These are phyloP conservation scores for Trypanosoma platydactyli DNA, from an alignment of 208 protist species.

Conservation along the genomic window DNA sequence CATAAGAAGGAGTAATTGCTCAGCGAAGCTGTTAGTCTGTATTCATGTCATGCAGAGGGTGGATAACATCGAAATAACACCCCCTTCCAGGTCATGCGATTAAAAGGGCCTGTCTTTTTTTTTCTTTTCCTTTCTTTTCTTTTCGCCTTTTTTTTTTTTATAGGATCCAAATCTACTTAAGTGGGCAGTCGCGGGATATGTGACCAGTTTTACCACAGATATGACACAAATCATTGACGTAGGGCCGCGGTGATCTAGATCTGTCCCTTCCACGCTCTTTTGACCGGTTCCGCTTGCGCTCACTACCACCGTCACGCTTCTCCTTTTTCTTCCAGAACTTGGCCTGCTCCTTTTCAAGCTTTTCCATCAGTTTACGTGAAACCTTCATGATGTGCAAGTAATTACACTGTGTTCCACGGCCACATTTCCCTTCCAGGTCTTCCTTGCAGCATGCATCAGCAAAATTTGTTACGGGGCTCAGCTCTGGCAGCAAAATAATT, in stretches of 20 bases:
- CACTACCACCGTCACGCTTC: slow-evolving; percentile 38
- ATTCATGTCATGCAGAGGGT: too few species aligned
- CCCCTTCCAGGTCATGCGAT: too few species aligned
- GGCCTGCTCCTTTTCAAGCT: slow-evolving; percentile 81
- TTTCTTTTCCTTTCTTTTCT: slow-evolving; percentile 20
- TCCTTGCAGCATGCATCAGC: slow-evolving; percentile 97
- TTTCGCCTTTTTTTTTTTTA: background rate
- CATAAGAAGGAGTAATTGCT: too few species aligned
- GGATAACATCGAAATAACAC: too few species aligned
- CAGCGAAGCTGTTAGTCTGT: too few species aligned
- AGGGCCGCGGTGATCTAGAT: slow-evolving; percentile 22
- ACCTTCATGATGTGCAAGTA: slow-evolving; percentile 97
- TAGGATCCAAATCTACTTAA: slow-evolving; percentile 34
- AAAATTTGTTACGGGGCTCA: slow-evolving; percentile 98
- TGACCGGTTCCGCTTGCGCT: slow-evolving; percentile 53
- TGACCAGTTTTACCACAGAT: slow-evolving; percentile 67
- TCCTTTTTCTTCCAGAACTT: slow-evolving; percentile 76
- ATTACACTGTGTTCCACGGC: slow-evolving; percentile 96
- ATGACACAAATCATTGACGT: slow-evolving; percentile 49
- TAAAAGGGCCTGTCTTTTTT: too few species aligned
- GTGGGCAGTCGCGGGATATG: slow-evolving; percentile 58
- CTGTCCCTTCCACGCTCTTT: slow-evolving; percentile 32
- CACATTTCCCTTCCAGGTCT: slow-evolving; percentile 93
- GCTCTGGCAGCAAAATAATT: slow-evolving; percentile 91
- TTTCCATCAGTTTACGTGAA: slow-evolving; percentile 79